These are phyloP conservation scores for Ustilago cynodontis DNA, from an alignment of 1,284 basidiomycete species.

Conservation along the genomic window DNA sequence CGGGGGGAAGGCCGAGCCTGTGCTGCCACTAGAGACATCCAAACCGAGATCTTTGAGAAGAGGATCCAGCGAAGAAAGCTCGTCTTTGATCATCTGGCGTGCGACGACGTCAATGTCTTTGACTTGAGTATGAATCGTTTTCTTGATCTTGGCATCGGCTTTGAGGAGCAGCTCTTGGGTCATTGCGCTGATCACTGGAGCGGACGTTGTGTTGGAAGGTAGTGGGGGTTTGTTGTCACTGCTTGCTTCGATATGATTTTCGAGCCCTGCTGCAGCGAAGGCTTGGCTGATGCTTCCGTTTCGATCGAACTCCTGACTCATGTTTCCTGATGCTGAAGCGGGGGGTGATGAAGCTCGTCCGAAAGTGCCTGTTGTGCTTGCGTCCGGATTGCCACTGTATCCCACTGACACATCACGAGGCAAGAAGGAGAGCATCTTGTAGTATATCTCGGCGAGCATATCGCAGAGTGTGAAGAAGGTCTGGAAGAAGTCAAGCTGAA, in stretches of 20 bases:
- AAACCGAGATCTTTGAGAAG: constrained; percentile 41
- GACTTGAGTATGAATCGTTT: constrained; percentile 39
- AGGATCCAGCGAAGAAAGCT: constrained; percentile 50
- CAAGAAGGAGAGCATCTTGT: constrained; percentile 54
- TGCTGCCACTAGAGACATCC: not conserved
- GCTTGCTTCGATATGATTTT: not conserved
- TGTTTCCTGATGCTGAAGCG: constrained; percentile 7
- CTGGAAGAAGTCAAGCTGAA: constrained; percentile 59
- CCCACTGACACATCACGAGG: constrained; percentile 13
- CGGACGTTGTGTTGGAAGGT: not conserved
- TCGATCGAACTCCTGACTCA: constrained; percentile 24
- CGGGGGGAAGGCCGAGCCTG: constrained; percentile 2
- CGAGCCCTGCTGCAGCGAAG: constrained; percentile 3
- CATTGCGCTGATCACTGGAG: constrained; percentile 22
- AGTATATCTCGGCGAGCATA: constrained; percentile 57
- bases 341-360: constrained; percentile 22
- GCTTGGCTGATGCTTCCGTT: constrained; percentile 27
- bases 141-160: constrained; percentile 60
- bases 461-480: constrained; percentile 61
- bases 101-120: constrained; percentile 60
- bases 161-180: constrained; percentile 55
- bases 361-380: constrained; percentile 6
- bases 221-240: not conserved
- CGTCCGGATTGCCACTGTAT: not conserved
- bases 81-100: constrained; percentile 57